Conservation (phyloP, 805 yeast species). For the Kregervanrija pseudodelftensis region DNA sequence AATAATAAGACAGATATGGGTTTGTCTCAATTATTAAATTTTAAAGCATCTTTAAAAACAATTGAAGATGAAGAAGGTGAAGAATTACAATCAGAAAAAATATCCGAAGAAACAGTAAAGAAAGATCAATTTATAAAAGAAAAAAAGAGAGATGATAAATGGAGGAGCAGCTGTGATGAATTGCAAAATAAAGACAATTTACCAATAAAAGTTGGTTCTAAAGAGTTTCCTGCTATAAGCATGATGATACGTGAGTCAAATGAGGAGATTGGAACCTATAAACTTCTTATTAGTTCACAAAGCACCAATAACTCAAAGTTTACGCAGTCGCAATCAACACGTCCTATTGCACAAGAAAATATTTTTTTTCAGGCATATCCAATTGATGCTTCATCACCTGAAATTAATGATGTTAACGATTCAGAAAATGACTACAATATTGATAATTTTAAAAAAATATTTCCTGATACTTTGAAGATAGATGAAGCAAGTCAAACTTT, state of each 20-base stretch:
- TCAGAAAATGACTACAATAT: background rate
- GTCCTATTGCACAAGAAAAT: background rate
- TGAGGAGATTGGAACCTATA: background rate
- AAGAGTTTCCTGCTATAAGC: background rate
- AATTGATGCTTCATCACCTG: background rate
- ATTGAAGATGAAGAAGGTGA: background rate
- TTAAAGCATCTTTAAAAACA: background rate
- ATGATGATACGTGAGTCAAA: constrained; percentile 1
- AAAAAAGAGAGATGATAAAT: background rate
- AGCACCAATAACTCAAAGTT: background rate
- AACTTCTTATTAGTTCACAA: background rate
- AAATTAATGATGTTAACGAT: too few relatives aligned
- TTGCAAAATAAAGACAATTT: background rate
- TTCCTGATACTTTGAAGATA: background rate
- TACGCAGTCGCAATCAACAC: background rate
- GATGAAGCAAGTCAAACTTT: too few relatives aligned
- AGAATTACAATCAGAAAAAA: background rate
- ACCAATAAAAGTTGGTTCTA: background rate
- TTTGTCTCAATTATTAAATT: background rate
- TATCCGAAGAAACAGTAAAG: background rate
- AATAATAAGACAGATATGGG: too few relatives aligned
- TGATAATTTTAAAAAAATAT: background rate
- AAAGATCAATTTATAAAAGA: background rate
- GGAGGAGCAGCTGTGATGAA: background rate
- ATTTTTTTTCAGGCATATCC: background rate